Conservation (phyloP, 345 rosid species). For the Populus alba region DNA sequence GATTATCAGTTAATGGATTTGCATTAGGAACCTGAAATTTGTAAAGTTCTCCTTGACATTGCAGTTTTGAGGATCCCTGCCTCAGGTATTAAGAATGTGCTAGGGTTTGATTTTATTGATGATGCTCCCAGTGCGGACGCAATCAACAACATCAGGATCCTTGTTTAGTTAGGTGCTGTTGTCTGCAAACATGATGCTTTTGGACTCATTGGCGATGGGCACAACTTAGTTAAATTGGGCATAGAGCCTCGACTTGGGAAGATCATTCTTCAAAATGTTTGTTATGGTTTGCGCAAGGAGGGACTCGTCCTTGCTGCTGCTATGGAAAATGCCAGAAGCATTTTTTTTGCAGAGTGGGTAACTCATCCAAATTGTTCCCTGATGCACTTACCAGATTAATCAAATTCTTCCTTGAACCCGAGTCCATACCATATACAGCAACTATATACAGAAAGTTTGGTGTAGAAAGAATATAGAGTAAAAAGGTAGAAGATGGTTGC, state of each 20-base stretch:
- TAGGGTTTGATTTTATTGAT: constrained; percentile 77
- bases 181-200: constrained; percentile 35
- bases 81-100: constrained; percentile 54
- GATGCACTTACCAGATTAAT: too few relatives aligned
- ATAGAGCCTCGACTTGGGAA: constrained; percentile 90
- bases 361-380: too few relatives aligned
- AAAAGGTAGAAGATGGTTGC: too few relatives aligned
- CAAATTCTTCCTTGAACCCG: too few relatives aligned
- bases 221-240: constrained; percentile 68
- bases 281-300: constrained; percentile 58
- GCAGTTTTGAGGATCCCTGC: constrained; percentile 84
- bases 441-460: too few relatives aligned
- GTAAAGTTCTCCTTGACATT: constrained; percentile 85
- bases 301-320: constrained; percentile 87
- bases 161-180: constrained; percentile 75
- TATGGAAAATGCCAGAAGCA: constrained; percentile 80
- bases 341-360: constrained; percentile 84
- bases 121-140: constrained; percentile 74
- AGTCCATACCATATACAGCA: too few relatives aligned
- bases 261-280: constrained; percentile 57
- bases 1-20: constrained; percentile 57
- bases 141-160: constrained; percentile 59
- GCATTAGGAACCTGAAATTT: constrained; percentile 82
- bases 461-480: too few relatives aligned
- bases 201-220: constrained; percentile 63